Conservation (phyloP, 495 filamentous ascomycete species). For the Venustampulla echinocandica region DNA sequence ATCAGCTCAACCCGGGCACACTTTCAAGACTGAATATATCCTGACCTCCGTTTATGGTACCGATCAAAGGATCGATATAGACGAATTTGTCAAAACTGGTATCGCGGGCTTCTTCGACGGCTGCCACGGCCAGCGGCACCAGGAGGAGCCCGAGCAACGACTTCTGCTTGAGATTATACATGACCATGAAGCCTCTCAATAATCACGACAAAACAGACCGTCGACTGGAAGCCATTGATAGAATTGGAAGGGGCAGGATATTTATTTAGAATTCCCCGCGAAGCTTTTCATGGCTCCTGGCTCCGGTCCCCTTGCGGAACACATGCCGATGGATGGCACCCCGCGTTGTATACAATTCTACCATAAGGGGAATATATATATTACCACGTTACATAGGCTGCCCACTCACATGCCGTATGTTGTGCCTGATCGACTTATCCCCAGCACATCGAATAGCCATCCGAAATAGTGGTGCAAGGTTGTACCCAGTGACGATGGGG, state of each 20-base stretch:
- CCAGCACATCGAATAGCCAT: neutral
- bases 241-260: too few relatives aligned
- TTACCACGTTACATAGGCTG: neutral
- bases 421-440: neutral
- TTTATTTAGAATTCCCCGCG: too few relatives aligned
- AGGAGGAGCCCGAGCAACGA: neutral
- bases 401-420: neutral
- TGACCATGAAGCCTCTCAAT: neutral
- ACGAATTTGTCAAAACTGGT: constrained; percentile 14
- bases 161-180: neutral
- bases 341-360: neutral
- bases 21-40: neutral
- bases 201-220: too few relatives aligned
- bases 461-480: neutral
- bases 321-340: neutral
- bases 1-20: neutral
- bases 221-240: too few relatives aligned
- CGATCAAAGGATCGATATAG: constrained; percentile 50
- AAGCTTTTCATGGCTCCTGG: too few relatives aligned
- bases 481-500: too few relatives aligned
- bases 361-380: neutral
- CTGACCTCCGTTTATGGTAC: constrained; percentile 49
- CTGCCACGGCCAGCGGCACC: neutral
- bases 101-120: neutral
- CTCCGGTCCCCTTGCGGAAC: neutral